Base-by-base conservation (phyloP, 306 rosid genomes). In the Trifolium repens region DNA sequence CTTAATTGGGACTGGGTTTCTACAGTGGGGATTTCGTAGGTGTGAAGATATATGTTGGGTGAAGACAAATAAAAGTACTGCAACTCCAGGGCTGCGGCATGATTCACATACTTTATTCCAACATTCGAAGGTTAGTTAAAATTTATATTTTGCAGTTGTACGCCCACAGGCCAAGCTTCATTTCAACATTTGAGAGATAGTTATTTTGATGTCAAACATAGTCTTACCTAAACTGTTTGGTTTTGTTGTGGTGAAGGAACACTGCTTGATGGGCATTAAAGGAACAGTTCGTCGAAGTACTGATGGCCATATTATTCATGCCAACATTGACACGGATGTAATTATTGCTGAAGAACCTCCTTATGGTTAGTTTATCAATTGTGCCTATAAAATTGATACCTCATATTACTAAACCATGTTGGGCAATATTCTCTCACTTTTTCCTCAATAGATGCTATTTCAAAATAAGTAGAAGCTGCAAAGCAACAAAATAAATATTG, bases 21-120 rank as follows among this genome's bases (percentile, higher is more conserved):
- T 80, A 71, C 87, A 96, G 99, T 96, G 99, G 99, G 99, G 99
- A 79, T 96, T 92, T 61, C 96, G 99, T 44, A 90, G 99, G 79
- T 96, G 99, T 76, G 99, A 96, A 82, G 99, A 96, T 88, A 96
- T 96, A 78, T 96, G 99, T 82, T 96, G 99, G 99, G 99, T 96
- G 80, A 96, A 92, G 89, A 96, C 99, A 17, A 96, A 96, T 84
- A 96, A 96, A 88, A 84, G 43, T 83, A 92, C 86, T 83, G 97
- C 98, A 77, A 84, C 96, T 59, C 90, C 98, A 43, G 99, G 98
- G 26, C 79, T 88, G 78, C 87, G 99, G 62, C 99, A 96, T 72
- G 98, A 96, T 75, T 87, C 99, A 62, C 98, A 90, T 78, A 96
- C 99, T 83, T 81, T 96, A 79, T 92, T 92, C 86, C 99, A 96